phyloP scores from a whole-genome alignment of 208 protist species.

The Vickermania ingenoplastis region DNA sequence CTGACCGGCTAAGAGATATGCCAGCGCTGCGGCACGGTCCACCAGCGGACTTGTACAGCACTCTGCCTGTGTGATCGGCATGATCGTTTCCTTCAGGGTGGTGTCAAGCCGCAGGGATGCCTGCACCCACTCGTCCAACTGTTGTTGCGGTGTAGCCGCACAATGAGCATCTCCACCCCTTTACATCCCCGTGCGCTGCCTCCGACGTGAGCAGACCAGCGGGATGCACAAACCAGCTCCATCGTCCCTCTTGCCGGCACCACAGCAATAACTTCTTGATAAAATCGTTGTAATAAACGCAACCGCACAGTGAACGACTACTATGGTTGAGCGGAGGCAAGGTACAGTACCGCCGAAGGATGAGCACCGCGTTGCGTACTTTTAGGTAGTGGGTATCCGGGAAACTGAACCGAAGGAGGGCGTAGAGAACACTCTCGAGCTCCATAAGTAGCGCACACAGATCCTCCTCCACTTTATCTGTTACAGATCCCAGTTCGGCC shows the following conservation, averaged over 20 bases:
- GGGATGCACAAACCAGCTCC: background rate
- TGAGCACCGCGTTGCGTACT: background rate
- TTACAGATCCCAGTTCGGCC: too few species aligned
- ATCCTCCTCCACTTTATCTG: background rate
- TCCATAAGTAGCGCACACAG: background rate
- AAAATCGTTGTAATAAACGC: background rate
- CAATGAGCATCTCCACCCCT: background rate
- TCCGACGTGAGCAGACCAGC: too few species aligned
- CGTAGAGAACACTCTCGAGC: background rate
- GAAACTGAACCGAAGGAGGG: background rate
- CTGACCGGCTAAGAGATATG: background rate
- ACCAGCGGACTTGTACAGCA: background rate
- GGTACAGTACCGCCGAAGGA: background rate
- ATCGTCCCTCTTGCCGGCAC: background rate
- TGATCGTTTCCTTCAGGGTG: background rate
- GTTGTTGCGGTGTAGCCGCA: background rate
- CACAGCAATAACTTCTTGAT: background rate
- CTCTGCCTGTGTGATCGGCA: background rate
- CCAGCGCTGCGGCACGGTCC: background rate
- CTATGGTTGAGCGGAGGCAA: background rate
- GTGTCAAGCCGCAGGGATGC: background rate
- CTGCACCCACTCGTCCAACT: background rate
- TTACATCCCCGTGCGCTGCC: background rate
- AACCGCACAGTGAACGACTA: background rate
- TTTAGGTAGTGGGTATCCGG: background rate